Percentiles rank a stretch among this genome's conserved stretches.
phyloP scores from a whole-genome alignment of 2,329 filamentous ascomycete species.

The Xylariaceae sp. region DNA sequence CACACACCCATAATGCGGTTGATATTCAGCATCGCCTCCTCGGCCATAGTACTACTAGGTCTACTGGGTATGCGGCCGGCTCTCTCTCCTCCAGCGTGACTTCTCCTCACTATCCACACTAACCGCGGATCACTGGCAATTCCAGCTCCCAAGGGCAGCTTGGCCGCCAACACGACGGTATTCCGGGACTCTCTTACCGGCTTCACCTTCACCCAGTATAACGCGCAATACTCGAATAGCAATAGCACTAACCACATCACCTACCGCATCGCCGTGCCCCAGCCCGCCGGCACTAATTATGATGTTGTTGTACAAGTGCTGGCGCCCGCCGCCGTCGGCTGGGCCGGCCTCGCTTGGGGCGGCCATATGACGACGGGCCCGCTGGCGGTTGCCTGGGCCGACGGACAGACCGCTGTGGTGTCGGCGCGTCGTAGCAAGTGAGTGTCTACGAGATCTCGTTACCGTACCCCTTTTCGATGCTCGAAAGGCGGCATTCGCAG shows the following conservation, averaged over 20 bases:
- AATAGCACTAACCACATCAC: too few species aligned
- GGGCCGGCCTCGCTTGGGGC: slow-evolving; percentile 42
- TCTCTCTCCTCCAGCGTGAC: too few species aligned
- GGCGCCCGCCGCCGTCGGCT: slow-evolving; percentile 34
- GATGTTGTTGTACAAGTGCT: slow-evolving; percentile 37
- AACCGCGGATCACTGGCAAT: too few species aligned
- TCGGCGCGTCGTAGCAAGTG: slow-evolving; percentile 39
- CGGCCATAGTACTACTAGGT: too few species aligned
- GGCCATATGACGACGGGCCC: slow-evolving; percentile 41
- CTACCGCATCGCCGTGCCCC: slow-evolving; percentile 30
- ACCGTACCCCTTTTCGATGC: neutral
- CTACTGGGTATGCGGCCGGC: too few species aligned
- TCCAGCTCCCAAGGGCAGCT: too few species aligned
- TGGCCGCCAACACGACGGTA: slow-evolving; percentile 17
- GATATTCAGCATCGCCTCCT: too few species aligned
- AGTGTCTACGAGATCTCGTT: too few species aligned
- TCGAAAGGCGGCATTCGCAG: neutral
- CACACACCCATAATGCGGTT: too few species aligned
- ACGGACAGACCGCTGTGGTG: slow-evolving; percentile 31
- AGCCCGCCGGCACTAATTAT: slow-evolving; percentile 21
- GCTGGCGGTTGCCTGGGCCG: slow-evolving; percentile 36
- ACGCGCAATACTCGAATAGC: slow-evolving; percentile 14
- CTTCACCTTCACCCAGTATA: slow-evolving; percentile 23
- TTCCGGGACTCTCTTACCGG: slow-evolving; percentile 21
- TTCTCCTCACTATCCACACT: too few species aligned